Evolutionary conservation across 352 stramenopile species (phyloP), one percentile per base, ranked within the genome.

Genomic region (Pythium angustatum): DNA sequence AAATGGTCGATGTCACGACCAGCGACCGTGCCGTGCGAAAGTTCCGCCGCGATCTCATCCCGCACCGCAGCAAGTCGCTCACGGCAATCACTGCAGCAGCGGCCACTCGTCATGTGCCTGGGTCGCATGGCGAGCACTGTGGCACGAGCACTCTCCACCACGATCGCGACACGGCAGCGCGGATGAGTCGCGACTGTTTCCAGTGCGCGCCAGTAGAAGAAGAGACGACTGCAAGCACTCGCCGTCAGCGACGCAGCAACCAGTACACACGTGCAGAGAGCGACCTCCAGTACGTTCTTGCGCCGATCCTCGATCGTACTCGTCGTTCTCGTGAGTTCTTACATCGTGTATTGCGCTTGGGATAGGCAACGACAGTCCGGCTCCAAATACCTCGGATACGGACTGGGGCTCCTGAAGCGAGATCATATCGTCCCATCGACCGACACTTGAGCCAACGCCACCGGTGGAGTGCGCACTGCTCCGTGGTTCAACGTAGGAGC

Each of bases 341-440:
- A 51, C 5, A 44, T 14, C 6, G 31, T 61, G 22, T 7, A 49
- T 22, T 47, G 7, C 12, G 19, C 26, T 27, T 24, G n/a, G 8
- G 5, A 14, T 43, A 90, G 74, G 40, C 79, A 81, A 60, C 58
- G 73, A 17, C 65, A 72, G 14, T 33, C 70, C 14, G 83, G 83
- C 1, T 92, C 83, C 15, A 92, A 91, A 50, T 94, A 90, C 57
- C 62, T 94, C 8, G 81, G 83, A 17, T 78, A 91, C 40, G 83
- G 83, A 7, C 76, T 94, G 9, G 85, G 85, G 10, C 59, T 92
- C 51, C 70, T 94, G n/a, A 91, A 91, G 71, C 87, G 79, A 50
- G 68, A 91, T 66, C 79, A 91, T 66, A 77, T 89, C 36, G 74
- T 88, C 9, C 61, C 64, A 9, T 61, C 68, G 12, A 79, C 72